A percentile compares a stretch with the other conserved stretches of the same genome.
phyloP scores from a whole-genome alignment of 1,284 basidiomycete genomes.

The Moesziomyces sp. region DNA sequence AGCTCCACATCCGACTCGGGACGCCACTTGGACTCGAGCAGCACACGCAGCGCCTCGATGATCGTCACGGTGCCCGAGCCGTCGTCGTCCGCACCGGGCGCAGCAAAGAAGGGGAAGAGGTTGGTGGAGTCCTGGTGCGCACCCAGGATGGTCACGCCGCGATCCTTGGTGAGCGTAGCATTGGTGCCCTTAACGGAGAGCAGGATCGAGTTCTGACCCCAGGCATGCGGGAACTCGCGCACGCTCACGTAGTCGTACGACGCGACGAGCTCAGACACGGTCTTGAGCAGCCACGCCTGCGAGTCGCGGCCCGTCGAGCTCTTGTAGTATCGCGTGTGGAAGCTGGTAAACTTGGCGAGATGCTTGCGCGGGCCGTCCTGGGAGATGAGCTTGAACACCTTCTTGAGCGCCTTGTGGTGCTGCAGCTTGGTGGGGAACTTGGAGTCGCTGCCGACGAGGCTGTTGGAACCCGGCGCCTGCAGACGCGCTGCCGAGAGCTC shows the following conservation, averaged over 20 bases:
- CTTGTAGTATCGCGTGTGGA: slow-evolving; percentile 70
- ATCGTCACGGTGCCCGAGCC: slow-evolving; percentile 92
- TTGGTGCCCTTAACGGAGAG: slow-evolving; percentile 53
- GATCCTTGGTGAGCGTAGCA: slow-evolving; percentile 31
- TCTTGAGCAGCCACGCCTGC: slow-evolving; percentile 80
- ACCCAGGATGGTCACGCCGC: slow-evolving; percentile 74
- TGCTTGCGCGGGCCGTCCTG: slow-evolving; percentile 50
- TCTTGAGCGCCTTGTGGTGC: slow-evolving; percentile 39
- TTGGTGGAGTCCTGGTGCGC: slow-evolving; percentile 86
- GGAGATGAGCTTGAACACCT: slow-evolving; percentile 45
- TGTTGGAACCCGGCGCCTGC: background rate
- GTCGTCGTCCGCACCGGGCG: slow-evolving; percentile 77
- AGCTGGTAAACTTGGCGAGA: slow-evolving; percentile 71
- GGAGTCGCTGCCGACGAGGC: background rate
- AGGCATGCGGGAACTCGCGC: slow-evolving; percentile 84
- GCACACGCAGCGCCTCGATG: slow-evolving; percentile 85
- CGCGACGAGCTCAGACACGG: slow-evolving; percentile 39
- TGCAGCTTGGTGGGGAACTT: slow-evolving; percentile 44
- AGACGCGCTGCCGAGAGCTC: slow-evolving; percentile 19
- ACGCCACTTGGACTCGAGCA: slow-evolving; percentile 81
- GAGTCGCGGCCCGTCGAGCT: slow-evolving; percentile 77
- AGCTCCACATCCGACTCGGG: slow-evolving; percentile 84
- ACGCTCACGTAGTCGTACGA: slow-evolving; percentile 73
- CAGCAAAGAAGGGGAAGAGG: slow-evolving; percentile 59
- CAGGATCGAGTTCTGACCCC: slow-evolving; percentile 91